phyloP scores from a whole-genome alignment of 2,329 filamentous ascomycete genomes.

The Penicillium frequentans region DNA sequence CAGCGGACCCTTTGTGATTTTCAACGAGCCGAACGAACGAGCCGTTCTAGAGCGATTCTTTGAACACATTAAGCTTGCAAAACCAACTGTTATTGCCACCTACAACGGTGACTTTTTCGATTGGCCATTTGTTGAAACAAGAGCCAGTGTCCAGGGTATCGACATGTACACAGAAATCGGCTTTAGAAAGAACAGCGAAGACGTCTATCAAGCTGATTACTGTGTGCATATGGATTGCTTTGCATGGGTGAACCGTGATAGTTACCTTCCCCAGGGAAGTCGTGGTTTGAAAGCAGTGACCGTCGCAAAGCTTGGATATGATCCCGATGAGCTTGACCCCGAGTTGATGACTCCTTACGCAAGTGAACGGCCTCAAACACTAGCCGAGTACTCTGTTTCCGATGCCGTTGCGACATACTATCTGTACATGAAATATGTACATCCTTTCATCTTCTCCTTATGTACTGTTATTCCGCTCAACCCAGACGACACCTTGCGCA shows the following conservation, averaged over 20 bases:
- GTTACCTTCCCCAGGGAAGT: constrained; percentile 94
- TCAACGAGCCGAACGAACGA: constrained; percentile 96
- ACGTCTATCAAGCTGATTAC: constrained; percentile 94
- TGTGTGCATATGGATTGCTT: constrained; percentile 99
- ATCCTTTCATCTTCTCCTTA: constrained; percentile 97
- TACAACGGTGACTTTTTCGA: constrained; percentile 99
- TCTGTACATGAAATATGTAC: constrained; percentile 99
- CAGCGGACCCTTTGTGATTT: constrained; percentile 91
- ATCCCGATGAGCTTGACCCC: constrained; percentile 95
- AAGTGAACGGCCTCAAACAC: constrained; percentile 82
- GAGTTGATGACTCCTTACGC: constrained; percentile 94
- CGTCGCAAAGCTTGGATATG: constrained; percentile 95
- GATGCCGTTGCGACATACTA: constrained; percentile 99
- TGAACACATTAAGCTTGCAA: constrained; percentile 88
- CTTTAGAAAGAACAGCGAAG: constrained; percentile 91
- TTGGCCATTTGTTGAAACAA: constrained; percentile 96
- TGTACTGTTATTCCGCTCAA: constrained; percentile 94
- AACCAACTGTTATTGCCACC: constrained; percentile 96
- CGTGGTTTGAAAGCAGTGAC: constrained; percentile 97
- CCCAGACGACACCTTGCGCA: constrained; percentile 87
- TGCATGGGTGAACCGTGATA: constrained; percentile 98
- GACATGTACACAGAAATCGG: constrained; percentile 99
- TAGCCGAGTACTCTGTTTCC: constrained; percentile 97
- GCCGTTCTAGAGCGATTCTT: constrained; percentile 88
- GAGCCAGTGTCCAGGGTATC: constrained; percentile 90